phyloP scores from a whole-genome alignment of 2,329 filamentous ascomycete species.

The Fusarium sublunatum region DNA sequence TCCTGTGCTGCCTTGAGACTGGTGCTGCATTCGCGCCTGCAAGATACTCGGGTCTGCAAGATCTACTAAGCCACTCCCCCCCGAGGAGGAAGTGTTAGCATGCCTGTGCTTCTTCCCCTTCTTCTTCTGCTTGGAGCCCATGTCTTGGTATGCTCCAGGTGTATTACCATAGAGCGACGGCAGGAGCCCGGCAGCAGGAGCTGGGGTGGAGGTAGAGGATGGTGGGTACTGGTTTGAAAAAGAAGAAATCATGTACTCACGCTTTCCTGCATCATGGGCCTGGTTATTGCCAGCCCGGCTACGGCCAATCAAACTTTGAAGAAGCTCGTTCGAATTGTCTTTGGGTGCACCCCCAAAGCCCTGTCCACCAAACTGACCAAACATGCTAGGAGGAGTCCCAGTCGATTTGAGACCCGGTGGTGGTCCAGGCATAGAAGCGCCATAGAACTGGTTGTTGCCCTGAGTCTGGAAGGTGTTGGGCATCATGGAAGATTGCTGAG shows the following conservation, averaged over 20 bases:
- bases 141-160: slow-evolving; percentile 88
- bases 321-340: slow-evolving; percentile 72
- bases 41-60: slow-evolving; percentile 99
- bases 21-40: slow-evolving; percentile 95
- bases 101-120: slow-evolving; percentile 99
- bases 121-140: slow-evolving; percentile 98
- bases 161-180: slow-evolving; percentile 91
- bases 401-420: slow-evolving; percentile 96
- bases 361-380: slow-evolving; percentile 85
- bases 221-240: slow-evolving; percentile 88
- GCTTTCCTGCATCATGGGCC: slow-evolving; percentile 89
- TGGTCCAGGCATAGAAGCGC: slow-evolving; percentile 87
- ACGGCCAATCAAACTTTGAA: slow-evolving; percentile 84
- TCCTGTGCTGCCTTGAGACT: slow-evolving; percentile 82
- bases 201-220: slow-evolving; percentile 83
- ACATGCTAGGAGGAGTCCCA: slow-evolving; percentile 93
- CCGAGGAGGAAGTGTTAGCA: slow-evolving; percentile 99
- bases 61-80: slow-evolving; percentile 99
- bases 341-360: slow-evolving; percentile 77
- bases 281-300: slow-evolving; percentile 75
- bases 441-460: slow-evolving; percentile 78
- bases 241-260: slow-evolving; percentile 97
- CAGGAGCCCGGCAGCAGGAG: slow-evolving; percentile 90
- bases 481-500: slow-evolving; percentile 89
- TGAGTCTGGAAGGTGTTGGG: slow-evolving; percentile 71